These are phyloP conservation scores for Boletellus deceptivus DNA, from an alignment of 1,284 basidiomycete species.

Conservation along the genomic window DNA sequence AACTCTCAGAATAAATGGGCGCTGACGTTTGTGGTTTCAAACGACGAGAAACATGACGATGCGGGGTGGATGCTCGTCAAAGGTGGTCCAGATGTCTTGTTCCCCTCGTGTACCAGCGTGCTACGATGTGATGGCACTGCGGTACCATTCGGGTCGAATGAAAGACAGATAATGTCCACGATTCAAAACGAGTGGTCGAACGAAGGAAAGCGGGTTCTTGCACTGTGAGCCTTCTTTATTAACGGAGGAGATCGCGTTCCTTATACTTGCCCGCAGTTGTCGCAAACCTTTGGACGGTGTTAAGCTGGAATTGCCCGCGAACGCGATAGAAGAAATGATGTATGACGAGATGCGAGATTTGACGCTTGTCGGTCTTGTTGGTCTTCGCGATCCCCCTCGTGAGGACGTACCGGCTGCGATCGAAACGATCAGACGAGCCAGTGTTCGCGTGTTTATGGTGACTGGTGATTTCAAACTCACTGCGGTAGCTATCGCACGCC, in stretches of 20 bases:
- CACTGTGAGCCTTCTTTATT: conserved; percentile 29
- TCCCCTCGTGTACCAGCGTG: conserved; percentile 44
- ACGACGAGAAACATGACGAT: conserved; percentile 4
- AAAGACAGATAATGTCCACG: conserved; percentile 31
- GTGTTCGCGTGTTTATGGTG: conserved; percentile 53
- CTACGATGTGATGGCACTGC: conserved; percentile 39
- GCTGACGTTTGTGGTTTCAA: conserved; percentile 32
- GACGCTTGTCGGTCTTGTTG: conserved; percentile 55
- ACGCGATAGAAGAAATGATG: conserved; percentile 39
- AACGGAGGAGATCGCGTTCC: not conserved
- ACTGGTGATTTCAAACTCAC: conserved; percentile 51
- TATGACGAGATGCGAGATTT: conserved; percentile 40
- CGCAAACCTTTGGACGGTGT: conserved; percentile 29
- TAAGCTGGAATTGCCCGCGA: conserved; percentile 29
- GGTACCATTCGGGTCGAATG: conserved; percentile 34
- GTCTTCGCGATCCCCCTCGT: conserved; percentile 59
- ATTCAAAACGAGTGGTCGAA: conserved; percentile 55
- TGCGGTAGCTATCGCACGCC: conserved; percentile 47
- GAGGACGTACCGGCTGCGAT: conserved; percentile 50
- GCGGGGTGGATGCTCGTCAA: conserved; percentile 45
- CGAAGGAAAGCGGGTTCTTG: conserved; percentile 61
- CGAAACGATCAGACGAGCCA: conserved; percentile 44
- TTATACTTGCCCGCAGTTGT: conserved; percentile 10
- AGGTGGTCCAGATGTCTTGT: conserved; percentile 61
- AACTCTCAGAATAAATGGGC: conserved; percentile 70